Evolutionary conservation across 2,329 filamentous ascomycete species (phyloP).

Genomic region (Trichoderma atroviride): DNA sequence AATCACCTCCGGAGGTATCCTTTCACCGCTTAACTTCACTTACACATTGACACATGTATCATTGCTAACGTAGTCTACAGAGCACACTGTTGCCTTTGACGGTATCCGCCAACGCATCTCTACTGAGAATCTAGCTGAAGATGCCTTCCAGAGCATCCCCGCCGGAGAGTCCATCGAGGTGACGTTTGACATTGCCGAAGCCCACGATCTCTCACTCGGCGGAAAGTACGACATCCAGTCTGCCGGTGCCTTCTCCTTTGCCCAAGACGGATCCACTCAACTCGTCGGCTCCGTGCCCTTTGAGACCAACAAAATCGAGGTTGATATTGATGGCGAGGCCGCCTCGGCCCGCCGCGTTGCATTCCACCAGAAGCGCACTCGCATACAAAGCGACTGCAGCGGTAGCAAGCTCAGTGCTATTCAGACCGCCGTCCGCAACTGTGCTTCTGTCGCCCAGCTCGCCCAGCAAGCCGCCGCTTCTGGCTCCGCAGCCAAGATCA

Average conservation of each 20-base stretch:
- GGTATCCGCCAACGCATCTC: slow-evolving; percentile 56
- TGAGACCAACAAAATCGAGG: slow-evolving; percentile 60
- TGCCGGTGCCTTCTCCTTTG: slow-evolving; percentile 59
- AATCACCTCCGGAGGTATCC: slow-evolving; percentile 50
- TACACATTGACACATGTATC: neutral
- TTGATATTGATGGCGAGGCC: slow-evolving; percentile 58
- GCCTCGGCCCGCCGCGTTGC: slow-evolving; percentile 55
- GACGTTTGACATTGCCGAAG: slow-evolving; percentile 58
- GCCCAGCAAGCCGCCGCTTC: slow-evolving; percentile 56
- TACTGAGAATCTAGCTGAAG: slow-evolving; percentile 47
- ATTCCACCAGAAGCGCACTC: slow-evolving; percentile 54
- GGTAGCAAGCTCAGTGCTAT: slow-evolving; percentile 49
- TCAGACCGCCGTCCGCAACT: slow-evolving; percentile 56
- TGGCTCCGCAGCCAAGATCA: slow-evolving; percentile 52
- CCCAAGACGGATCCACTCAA: slow-evolving; percentile 53
- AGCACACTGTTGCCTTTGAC: slow-evolving; percentile 51
- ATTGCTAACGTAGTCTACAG: slow-evolving; percentile 30
- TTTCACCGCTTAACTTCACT: neutral
- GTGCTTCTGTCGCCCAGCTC: slow-evolving; percentile 53
- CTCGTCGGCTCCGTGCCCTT: slow-evolving; percentile 60
- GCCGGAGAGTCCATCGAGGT: slow-evolving; percentile 54
- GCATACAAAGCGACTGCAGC: slow-evolving; percentile 57
- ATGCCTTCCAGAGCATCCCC: slow-evolving; percentile 54
- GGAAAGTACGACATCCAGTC: slow-evolving; percentile 61
- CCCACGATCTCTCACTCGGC: slow-evolving; percentile 54